These are phyloP conservation scores for Xylaria intraflava DNA, from an alignment of 495 filamentous ascomycete genomes.

Conservation along the genomic window DNA sequence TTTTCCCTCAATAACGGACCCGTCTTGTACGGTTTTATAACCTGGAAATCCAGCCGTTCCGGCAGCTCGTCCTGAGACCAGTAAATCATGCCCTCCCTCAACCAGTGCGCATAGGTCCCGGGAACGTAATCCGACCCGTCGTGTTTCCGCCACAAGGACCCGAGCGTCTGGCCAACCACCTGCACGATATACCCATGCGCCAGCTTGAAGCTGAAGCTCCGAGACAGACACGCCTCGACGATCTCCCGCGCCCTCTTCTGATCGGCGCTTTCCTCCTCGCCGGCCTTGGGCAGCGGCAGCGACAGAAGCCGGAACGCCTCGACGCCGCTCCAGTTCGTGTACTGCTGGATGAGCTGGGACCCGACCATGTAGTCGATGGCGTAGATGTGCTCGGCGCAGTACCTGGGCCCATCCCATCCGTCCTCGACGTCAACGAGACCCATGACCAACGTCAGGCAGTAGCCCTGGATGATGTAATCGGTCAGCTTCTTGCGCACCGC, in stretches of 20 bases:
- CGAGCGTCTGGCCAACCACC: constrained; percentile 38
- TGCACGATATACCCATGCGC: constrained; percentile 46
- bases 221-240: constrained; percentile 41
- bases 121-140: constrained; percentile 37
- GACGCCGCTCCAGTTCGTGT: constrained; percentile 44
- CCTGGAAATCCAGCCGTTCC: constrained; percentile 25
- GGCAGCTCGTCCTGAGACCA: constrained; percentile 35
- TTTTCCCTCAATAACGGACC: constrained; percentile 31
- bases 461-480: constrained; percentile 50
- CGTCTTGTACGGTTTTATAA: constrained; percentile 32
- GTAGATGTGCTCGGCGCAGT: constrained; percentile 41
- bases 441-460: constrained; percentile 44
- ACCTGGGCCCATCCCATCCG: constrained; percentile 48
- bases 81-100: constrained; percentile 36
- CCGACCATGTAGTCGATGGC: constrained; percentile 44
- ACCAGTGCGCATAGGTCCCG: constrained; percentile 43
- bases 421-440: constrained; percentile 45
- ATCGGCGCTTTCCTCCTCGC: constrained; percentile 40
- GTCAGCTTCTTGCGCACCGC: constrained; percentile 36
- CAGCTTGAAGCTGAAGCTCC: constrained; percentile 48
- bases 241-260: constrained; percentile 45
- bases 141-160: constrained; percentile 42
- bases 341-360: constrained; percentile 46
- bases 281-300: constrained; percentile 36
- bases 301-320: constrained; percentile 47